These are phyloP conservation scores for Fagus sylvatica DNA, from an alignment of 306 rosid genomes.

Conservation along the genomic window DNA sequence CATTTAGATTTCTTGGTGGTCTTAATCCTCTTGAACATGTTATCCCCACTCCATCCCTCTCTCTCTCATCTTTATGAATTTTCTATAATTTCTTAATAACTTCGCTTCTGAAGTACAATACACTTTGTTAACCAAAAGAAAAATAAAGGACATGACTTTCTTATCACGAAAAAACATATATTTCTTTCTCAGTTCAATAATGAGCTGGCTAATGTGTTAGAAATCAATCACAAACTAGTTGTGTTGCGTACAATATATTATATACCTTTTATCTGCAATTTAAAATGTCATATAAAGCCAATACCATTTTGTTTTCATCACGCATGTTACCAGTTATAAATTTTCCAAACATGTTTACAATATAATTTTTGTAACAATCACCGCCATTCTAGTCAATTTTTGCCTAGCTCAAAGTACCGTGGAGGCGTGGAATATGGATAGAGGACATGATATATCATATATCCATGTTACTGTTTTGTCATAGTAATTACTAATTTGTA, in stretches of 20 bases:
- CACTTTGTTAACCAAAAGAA: background rate
- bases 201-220: background rate
- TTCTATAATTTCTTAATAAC: background rate
- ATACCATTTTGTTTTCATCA: background rate
- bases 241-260: background rate
- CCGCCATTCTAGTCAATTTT: background rate
- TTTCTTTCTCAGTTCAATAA: background rate
- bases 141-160: background rate
- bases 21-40: constrained; percentile 1
- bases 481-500: background rate
- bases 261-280: background rate
- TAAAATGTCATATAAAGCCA: background rate
- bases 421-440: too few relatives aligned
- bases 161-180: background rate
- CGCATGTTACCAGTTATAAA: background rate
- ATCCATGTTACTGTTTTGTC: background rate
- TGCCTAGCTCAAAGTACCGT: background rate
- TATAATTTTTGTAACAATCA: background rate
- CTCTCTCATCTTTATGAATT: background rate
- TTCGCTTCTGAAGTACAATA: background rate
- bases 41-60: background rate
- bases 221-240: background rate
- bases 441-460: background rate
- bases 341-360: background rate
- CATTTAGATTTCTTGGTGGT: background rate